Evolutionary conservation across 1,284 basidiomycete species (phyloP).

Genomic region (Cryptococcus depauperatus): DNA sequence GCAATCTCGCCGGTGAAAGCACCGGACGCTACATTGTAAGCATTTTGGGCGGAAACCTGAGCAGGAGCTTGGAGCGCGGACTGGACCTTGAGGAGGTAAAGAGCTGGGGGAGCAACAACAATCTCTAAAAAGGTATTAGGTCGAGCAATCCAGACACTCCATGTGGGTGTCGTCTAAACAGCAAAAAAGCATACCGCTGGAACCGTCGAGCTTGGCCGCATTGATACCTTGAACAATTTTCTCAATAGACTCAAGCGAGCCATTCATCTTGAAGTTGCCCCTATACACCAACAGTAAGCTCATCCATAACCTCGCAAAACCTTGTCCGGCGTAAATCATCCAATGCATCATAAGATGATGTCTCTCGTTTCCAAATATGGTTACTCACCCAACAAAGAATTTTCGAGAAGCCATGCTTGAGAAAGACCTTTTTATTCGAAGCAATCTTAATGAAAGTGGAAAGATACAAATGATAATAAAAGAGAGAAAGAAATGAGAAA

Average conservation of each 20-base stretch:
- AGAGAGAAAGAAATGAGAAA: no score
- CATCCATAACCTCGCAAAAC: no score
- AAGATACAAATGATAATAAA: no score
- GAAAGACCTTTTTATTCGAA: no score
- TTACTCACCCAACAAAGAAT: slow-evolving; percentile 42
- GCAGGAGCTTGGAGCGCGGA: slow-evolving; percentile 56
- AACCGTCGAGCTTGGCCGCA: slow-evolving; percentile 63
- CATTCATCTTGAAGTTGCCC: slow-evolving; percentile 94
- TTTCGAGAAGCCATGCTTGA: slow-evolving; percentile 35
- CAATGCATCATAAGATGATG: no score
- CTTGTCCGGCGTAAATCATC: no score
- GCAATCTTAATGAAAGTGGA: no score
- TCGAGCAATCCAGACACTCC: background rate
- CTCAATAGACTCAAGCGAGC: slow-evolving; percentile 56
- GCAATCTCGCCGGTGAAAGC: slow-evolving; percentile 96
- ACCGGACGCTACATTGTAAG: slow-evolving; percentile 72
- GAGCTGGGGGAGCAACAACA: slow-evolving; percentile 79
- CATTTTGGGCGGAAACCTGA: slow-evolving; percentile 85
- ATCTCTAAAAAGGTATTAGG: slow-evolving; percentile 56
- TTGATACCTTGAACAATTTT: slow-evolving; percentile 63
- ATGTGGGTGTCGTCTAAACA: no score
- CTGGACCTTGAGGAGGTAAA: slow-evolving; percentile 70
- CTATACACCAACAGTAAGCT: no score
- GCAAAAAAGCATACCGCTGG: slow-evolving; percentile 53
- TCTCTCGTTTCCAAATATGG: background rate